phyloP scores from a whole-genome alignment of 257 asterid species.

The Petrea volubilis region DNA sequence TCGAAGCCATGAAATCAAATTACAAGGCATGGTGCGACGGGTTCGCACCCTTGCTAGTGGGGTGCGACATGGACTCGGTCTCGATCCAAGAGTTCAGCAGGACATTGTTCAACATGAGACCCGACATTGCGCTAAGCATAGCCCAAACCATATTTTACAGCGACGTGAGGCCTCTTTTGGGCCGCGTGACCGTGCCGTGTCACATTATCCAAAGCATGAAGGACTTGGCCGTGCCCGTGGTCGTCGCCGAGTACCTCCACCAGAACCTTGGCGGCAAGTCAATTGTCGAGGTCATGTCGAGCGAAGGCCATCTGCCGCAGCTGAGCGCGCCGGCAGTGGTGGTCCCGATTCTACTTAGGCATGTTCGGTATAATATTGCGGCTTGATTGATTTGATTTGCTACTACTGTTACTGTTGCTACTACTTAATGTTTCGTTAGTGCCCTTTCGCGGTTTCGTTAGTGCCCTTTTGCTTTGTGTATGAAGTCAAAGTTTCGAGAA shows the following conservation, averaged over 20 bases:
- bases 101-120: slow-evolving; percentile 86
- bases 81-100: slow-evolving; percentile 85
- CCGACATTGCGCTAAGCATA: slow-evolving; percentile 77
- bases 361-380: slow-evolving; percentile 36
- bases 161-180: slow-evolving; percentile 53
- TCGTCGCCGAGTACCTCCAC: slow-evolving; percentile 55
- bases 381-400: background rate
- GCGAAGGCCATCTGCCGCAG: slow-evolving; percentile 71
- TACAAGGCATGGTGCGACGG: slow-evolving; percentile 82
- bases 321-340: slow-evolving; percentile 58
- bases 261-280: slow-evolving; percentile 52
- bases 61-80: slow-evolving; percentile 81
- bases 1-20: slow-evolving; percentile 65
- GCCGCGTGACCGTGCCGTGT: slow-evolving; percentile 63
- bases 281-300: slow-evolving; percentile 58
- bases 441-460: background rate
- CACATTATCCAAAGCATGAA: slow-evolving; percentile 68
- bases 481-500: too few relatives aligned
- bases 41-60: slow-evolving; percentile 77
- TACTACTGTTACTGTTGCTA: too few relatives aligned
- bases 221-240: slow-evolving; percentile 68
- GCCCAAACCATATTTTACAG: slow-evolving; percentile 60
- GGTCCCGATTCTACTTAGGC: slow-evolving; percentile 53
- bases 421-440: too few relatives aligned
- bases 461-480: background rate